Conservation (phyloP, 2,329 filamentous ascomycete species). For the Berkeleyomyces rouxiae region DNA sequence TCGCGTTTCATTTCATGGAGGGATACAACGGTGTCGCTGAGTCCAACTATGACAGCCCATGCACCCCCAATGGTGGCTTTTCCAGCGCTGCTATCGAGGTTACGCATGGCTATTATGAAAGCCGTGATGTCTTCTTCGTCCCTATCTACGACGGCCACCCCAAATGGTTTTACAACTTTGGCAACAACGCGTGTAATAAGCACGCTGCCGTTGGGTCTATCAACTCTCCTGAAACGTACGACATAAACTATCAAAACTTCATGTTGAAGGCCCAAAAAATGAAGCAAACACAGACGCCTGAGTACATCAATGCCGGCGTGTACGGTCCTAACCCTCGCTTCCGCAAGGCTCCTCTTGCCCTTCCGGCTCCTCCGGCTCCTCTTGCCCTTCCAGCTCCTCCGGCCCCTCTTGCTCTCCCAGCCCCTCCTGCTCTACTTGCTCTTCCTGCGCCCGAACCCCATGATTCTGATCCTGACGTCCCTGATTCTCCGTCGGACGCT, state of each 20-base stretch:
- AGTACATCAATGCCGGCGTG: no score
- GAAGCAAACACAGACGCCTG: no score
- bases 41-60: slow-evolving; percentile 27
- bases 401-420: no score
- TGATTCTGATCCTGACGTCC: no score
- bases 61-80: slow-evolving; percentile 29
- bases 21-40: slow-evolving; percentile 32
- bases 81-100: slow-evolving; percentile 20
- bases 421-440: no score
- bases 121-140: slow-evolving; percentile 14
- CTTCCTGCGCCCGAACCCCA: no score
- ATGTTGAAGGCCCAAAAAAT: slow-evolving; percentile 16
- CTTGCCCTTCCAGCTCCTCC: no score
- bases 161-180: background rate
- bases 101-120: slow-evolving; percentile 15
- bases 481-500: no score
- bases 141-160: background rate
- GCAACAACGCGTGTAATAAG: slow-evolving; percentile 16
- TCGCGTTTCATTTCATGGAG: slow-evolving; percentile 39
- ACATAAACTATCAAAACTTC: slow-evolving; percentile 14
- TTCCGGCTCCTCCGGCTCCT: no score
- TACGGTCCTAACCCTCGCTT: no score
- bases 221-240: slow-evolving; percentile 17
- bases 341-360: no score
- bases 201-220: slow-evolving; percentile 11